Conservation (phyloP, 1,284 basidiomycete genomes). For the Heterobasidion occidentale region DNA sequence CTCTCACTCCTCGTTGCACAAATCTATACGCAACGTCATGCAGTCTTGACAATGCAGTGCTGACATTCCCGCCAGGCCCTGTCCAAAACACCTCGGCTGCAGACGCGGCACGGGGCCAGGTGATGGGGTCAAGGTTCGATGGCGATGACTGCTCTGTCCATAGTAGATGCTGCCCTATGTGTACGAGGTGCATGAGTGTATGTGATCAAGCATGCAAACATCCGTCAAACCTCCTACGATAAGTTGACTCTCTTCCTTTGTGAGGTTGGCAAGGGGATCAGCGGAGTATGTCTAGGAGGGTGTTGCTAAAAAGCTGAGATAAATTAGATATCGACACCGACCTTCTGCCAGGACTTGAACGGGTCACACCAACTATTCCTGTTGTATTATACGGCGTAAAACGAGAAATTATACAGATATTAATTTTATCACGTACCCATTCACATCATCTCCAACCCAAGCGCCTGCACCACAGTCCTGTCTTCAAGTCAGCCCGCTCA, state of each 20-base stretch:
- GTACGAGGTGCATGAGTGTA: neutral
- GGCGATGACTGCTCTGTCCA: constrained; percentile 76
- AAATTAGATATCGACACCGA: neutral
- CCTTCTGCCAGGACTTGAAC: constrained; percentile 64
- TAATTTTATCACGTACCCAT: neutral
- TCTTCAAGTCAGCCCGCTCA: neutral
- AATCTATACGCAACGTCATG: constrained; percentile 70
- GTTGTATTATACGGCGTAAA: neutral
- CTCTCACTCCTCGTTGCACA: constrained; percentile 58
- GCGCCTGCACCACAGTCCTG: constrained; percentile 74
- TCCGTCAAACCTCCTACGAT: constrained; percentile 45
- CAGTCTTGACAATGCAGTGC: constrained; percentile 57
- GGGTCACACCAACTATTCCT: constrained; percentile 59
- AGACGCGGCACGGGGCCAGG: constrained; percentile 76
- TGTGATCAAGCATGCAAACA: neutral
- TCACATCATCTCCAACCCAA: constrained; percentile 55
- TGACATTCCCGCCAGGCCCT: constrained; percentile 47
- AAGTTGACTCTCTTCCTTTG: constrained; percentile 36
- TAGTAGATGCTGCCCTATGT: constrained; percentile 45
- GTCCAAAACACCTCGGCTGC: constrained; percentile 85
- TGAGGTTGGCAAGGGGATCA: constrained; percentile 57
- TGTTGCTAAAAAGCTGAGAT: neutral
- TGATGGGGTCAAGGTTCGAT: constrained; percentile 60
- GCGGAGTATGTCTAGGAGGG: constrained; percentile 46
- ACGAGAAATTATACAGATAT: neutral